phyloP scores from a whole-genome alignment of 768 basidiomycete genomes.

The Dacryopinax spathularia region DNA sequence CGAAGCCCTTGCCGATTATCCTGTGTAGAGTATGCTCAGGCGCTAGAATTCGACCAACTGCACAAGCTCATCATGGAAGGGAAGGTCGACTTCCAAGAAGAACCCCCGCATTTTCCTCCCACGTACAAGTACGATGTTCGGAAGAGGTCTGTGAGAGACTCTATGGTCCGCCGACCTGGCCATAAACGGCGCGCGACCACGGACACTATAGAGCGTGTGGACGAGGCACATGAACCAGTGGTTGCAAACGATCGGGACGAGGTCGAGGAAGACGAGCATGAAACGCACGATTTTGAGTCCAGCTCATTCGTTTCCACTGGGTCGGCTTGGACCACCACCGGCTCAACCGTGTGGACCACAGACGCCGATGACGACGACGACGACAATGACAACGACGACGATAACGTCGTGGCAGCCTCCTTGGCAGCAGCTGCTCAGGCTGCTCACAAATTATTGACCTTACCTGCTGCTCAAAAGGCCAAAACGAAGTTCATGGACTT shows the following conservation, averaged over 20 bases:
- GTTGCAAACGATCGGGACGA: conserved; percentile 16
- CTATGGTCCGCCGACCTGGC: conserved; percentile 15
- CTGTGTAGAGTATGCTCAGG: conserved; percentile 58
- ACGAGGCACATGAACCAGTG: conserved; percentile 10
- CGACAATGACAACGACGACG: not conserved
- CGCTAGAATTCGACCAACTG: conserved; percentile 82
- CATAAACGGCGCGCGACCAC: conserved; percentile 10
- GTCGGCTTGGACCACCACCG: conserved; percentile 5
- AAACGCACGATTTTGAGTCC: not conserved
- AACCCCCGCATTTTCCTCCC: conserved; percentile 68
- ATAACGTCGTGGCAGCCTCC: not conserved
- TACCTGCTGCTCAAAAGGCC: conserved; percentile 11
- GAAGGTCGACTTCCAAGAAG: conserved; percentile 59
- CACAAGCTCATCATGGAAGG: conserved; percentile 57
- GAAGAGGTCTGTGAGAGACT: conserved; percentile 37
- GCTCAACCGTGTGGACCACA: conserved; percentile 3
- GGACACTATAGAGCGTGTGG: conserved; percentile 17
- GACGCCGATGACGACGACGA: conserved; percentile 6
- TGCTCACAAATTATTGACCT: not conserved
- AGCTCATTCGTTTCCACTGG: conserved; percentile 6
- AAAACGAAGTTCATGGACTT: conserved; percentile 12
- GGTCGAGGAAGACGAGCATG: conserved; percentile 7
- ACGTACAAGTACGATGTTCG: conserved; percentile 89
- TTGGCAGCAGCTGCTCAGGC: not conserved
- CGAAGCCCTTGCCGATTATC: not conserved